phyloP scores from a whole-genome alignment of 495 filamentous ascomycete species.

The Neurospora sp. region DNA sequence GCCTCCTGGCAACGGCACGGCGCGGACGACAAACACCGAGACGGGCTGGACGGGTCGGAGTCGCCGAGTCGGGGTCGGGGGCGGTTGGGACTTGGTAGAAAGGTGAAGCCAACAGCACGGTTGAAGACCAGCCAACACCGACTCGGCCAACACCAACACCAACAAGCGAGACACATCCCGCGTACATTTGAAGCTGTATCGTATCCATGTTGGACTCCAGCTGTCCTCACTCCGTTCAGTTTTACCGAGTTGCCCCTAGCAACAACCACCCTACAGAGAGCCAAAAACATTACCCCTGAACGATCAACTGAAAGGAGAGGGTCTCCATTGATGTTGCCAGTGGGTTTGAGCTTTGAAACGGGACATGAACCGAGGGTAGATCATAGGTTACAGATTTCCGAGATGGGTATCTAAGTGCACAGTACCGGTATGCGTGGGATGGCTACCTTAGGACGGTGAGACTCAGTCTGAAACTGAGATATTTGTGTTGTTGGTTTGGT shows the following conservation, averaged over 20 bases:
- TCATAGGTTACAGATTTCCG: too few relatives aligned
- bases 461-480: neutral
- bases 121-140: too few relatives aligned
- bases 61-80: neutral
- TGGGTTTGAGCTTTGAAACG: neutral
- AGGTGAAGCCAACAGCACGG: neutral
- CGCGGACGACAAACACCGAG: neutral
- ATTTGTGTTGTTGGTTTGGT: neutral
- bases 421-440: neutral
- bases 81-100: neutral
- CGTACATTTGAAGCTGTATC: neutral
- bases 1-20: neutral
- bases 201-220: neutral
- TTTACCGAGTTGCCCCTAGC: neutral
- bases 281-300: neutral
- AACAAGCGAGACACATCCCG: neutral
- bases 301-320: neutral
- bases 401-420: too few relatives aligned
- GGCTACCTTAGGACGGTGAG: neutral
- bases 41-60: neutral
- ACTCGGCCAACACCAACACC: too few relatives aligned
- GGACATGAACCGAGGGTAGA: too few relatives aligned
- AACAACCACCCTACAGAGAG: neutral
- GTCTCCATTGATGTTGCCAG: neutral
- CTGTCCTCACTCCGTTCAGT: too few relatives aligned